These are phyloP conservation scores for Selenicereus undatus DNA, from an alignment of 148 eudicot species.

Conservation along the genomic window DNA sequence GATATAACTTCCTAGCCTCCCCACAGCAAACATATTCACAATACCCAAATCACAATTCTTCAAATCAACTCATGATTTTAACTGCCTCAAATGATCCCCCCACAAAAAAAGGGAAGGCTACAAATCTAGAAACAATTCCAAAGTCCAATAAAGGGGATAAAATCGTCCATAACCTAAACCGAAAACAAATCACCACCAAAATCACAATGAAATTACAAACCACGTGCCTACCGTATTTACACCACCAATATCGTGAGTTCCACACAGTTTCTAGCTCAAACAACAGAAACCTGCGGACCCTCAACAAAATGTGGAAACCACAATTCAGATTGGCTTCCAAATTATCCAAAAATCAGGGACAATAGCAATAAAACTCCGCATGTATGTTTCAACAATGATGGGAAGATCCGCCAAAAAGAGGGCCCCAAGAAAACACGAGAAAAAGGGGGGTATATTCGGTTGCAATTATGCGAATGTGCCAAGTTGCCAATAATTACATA, in stretches of 20 bases:
- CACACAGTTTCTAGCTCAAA: conserved; percentile 3
- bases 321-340: conserved; percentile 9
- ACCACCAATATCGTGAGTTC: conserved; percentile 4
- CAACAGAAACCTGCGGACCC: background rate
- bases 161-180: conserved; percentile 11
- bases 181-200: conserved; percentile 7
- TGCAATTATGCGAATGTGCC: conserved; percentile 16
- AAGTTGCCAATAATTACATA: conserved; percentile 12
- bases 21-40: conserved; percentile 74
- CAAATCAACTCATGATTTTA: background rate
- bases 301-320: background rate
- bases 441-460: conserved; percentile 16
- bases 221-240: background rate
- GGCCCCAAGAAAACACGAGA: background rate
- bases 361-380: background rate
- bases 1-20: conserved; percentile 75
- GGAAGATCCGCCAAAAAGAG: conserved; percentile 9
- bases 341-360: conserved; percentile 16
- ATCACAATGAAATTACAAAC: conserved; percentile 10
- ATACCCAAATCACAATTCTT: conserved; percentile 21
- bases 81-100: background rate
- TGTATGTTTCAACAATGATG: conserved; percentile 2
- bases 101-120: background rate
- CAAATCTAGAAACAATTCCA: background rate
- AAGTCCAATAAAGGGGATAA: background rate